Percentiles rank a stretch among this genome's conserved stretches.
These are phyloP conservation scores for Buddleja alternifolia DNA, from an alignment of 257 asterid species.

Conservation along the genomic window DNA sequence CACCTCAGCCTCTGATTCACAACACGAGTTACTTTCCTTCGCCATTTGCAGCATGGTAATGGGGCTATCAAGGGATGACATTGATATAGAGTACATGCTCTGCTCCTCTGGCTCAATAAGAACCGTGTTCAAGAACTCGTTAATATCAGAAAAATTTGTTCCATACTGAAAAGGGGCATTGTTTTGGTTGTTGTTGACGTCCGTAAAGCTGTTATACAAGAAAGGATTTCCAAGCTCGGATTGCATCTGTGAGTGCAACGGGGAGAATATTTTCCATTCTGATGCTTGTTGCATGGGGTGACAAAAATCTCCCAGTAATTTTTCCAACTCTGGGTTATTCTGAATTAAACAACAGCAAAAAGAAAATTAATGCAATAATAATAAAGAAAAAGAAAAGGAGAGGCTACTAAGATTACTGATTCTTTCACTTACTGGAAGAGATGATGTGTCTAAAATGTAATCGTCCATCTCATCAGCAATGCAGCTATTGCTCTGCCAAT, in stretches of 20 bases:
- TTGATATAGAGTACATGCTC: conserved; percentile 27
- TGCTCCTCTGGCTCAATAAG: conserved; percentile 55
- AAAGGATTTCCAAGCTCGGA: conserved; percentile 57
- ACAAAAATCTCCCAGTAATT: conserved; percentile 44
- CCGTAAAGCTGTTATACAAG: conserved; percentile 36
- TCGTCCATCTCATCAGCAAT: conserved; percentile 36
- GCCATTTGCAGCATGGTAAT: neutral
- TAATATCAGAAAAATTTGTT: conserved; percentile 52
- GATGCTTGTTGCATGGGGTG: conserved; percentile 37
- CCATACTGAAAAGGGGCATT: conserved; percentile 52
- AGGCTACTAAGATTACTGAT: neutral
- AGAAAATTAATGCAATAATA: neutral
- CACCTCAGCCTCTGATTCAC: conserved; percentile 73
- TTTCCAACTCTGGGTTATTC: conserved; percentile 71
- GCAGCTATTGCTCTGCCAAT: conserved; percentile 27
- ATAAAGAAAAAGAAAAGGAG: no score
- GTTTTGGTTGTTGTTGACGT: conserved; percentile 31
- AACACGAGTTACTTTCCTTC: conserved; percentile 44
- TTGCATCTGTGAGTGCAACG: conserved; percentile 72
- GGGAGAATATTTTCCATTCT: conserved; percentile 70
- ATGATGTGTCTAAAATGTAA: conserved; percentile 21
- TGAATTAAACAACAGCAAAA: conserved; percentile 34
- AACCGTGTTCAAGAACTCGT: conserved; percentile 61
- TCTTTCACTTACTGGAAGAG: conserved; percentile 59
- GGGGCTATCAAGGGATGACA: conserved; percentile 27